Conservation (phyloP, 768 basidiomycete genomes). For the Lepiota subincarnata region DNA sequence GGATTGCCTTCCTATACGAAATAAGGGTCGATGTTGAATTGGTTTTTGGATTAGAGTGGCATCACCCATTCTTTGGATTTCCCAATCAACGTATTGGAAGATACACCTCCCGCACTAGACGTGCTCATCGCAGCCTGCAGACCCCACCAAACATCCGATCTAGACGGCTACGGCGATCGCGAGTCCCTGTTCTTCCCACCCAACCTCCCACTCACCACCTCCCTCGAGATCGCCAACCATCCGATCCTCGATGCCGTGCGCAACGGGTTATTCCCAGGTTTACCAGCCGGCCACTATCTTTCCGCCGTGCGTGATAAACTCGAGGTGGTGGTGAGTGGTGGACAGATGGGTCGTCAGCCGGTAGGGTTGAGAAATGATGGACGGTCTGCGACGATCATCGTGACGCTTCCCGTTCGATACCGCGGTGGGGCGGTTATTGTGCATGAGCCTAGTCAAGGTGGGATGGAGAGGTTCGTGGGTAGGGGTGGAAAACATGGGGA, state of each 20-base stretch:
- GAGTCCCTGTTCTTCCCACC: conserved; percentile 73
- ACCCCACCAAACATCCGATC: conserved; percentile 54
- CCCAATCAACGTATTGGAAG: conserved; percentile 72
- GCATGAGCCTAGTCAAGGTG: conserved; percentile 47
- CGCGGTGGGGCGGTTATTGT: conserved; percentile 65
- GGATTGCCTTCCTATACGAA: neutral
- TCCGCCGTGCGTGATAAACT: conserved; percentile 64
- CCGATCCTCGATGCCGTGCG: conserved; percentile 78
- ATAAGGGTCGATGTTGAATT: neutral
- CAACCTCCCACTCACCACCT: conserved; percentile 66
- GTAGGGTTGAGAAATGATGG: conserved; percentile 56
- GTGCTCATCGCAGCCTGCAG: conserved; percentile 73
- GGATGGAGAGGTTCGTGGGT: conserved; percentile 57
- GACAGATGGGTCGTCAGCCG: conserved; percentile 52
- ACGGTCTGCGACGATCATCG: conserved; percentile 65
- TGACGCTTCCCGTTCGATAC: conserved; percentile 73
- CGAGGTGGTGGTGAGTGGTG: conserved; percentile 62
- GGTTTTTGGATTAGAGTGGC: conserved; percentile 53
- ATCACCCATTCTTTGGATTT: conserved; percentile 80
- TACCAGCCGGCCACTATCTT: conserved; percentile 68
- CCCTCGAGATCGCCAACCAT: conserved; percentile 77
- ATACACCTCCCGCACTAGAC: conserved; percentile 72
- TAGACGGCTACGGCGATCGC: conserved; percentile 50
- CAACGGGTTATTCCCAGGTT: conserved; percentile 64
- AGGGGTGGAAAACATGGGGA: conserved; percentile 59